Evolutionary conservation across 371 early-diverging fungal genomes (phyloP), one percentile per base, ranked within the genome.

Genomic region (Rhizopus delemar): DNA sequence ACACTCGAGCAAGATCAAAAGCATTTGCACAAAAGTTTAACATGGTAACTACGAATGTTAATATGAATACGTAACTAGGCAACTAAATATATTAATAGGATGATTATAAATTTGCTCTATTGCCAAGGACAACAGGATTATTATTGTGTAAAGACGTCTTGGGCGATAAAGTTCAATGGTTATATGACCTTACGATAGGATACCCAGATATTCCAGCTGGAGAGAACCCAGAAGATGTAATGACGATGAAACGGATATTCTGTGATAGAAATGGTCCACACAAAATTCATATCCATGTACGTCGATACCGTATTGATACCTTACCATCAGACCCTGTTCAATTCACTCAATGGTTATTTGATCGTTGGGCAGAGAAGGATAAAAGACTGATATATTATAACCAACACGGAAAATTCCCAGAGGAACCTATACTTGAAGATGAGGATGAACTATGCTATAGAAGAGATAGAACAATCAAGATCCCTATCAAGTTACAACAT

Each of bases 151-250:
- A 86, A 57, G 73, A 82, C 46, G 71, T 78, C 55, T 73, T 93
- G 49, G 86, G 82, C 12, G 76, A 79, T 31, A 73, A 82, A 4
- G 78, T 88, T 11, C 81, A 86, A 53, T 88, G 88, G 62, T 43
- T 94, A 5, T 93, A 92, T 58, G 95, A 96, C 59, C 62, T 92
- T 12, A 93, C 96, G 0, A 80, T 96, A 5, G 95, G 91, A 1
- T 92, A 90, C 58, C 87, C 89, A 36, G 93, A 93, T 0, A 71
- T 93, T n/a, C 71, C 68, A 13, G 65, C 75, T n/a, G 88, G 82
- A n/a, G 81, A 90, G 53, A 84, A 86, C 50, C 92, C 93, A 1
- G 88, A 92, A 58, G 86, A 90, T 55, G 78, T 83, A 59, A 91
- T 90, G 63, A 88, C 87, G 3, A 71, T 92, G 12, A 76, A 81